A percentile compares a stretch with the other conserved stretches of the same genome.
These are phyloP conservation scores for Aureobasidium uvarum DNA, from an alignment of 2,329 filamentous ascomycete species.

Conservation along the genomic window DNA sequence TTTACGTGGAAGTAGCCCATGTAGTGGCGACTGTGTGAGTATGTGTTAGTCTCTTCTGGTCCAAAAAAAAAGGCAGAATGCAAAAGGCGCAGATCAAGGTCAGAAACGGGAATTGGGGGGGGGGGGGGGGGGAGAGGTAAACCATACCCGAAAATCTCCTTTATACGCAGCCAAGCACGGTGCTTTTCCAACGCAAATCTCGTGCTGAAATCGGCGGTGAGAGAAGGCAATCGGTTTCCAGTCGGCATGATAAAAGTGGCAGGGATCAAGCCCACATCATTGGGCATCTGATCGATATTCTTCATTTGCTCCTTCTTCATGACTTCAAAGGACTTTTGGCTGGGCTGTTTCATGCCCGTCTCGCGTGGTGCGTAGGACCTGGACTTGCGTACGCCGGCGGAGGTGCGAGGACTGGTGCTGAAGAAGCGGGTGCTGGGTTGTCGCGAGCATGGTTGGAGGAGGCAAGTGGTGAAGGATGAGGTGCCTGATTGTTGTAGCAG, in stretches of 20 bases:
- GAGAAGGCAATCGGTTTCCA: conserved; percentile 31
- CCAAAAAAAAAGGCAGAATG: too few species aligned
- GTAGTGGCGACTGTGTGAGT: neutral
- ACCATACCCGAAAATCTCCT: conserved; percentile 5
- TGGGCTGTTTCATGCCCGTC: conserved; percentile 35
- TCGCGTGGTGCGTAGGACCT: neutral
- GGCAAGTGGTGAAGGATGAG: neutral
- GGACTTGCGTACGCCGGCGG: neutral
- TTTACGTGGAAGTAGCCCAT: conserved; percentile 35
- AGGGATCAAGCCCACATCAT: conserved; percentile 49
- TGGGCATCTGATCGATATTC: conserved; percentile 35
- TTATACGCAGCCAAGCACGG: conserved; percentile 11
- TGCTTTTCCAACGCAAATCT: conserved; percentile 28
- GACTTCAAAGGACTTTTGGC: conserved; percentile 44
- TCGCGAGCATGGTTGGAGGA: neutral
- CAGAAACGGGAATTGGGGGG: too few species aligned
- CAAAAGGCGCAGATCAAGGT: too few species aligned
- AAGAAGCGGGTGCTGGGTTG: neutral
- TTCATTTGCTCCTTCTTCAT: conserved; percentile 37
- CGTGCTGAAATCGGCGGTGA: conserved; percentile 23
- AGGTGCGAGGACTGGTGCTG: neutral
- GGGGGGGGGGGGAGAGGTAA: too few species aligned
- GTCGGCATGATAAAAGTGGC: conserved; percentile 40
- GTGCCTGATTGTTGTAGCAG: neutral
- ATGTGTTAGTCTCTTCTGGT: neutral